Evolutionary conservation across 495 filamentous ascomycete species (phyloP), one percentile per base, ranked within the genome.

Genomic region (Xylaria longipes): DNA sequence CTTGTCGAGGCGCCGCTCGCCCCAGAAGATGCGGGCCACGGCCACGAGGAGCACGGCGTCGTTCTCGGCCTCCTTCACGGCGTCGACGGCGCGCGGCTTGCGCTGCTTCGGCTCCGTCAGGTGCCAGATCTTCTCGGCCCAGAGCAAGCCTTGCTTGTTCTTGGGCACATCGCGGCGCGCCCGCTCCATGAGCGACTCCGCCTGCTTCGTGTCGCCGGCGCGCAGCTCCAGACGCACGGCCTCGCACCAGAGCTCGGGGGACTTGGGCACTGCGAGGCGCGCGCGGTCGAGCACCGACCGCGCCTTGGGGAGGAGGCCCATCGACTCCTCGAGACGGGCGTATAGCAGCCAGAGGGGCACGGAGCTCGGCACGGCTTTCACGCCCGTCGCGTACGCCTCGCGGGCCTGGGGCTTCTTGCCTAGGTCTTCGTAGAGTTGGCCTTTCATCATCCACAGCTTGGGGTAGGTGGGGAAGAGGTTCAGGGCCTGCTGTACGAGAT

Each of bases 391-490:
- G 82, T 96, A 98, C 1, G 97, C 95, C 78, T 99, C 94, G 58
- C 95, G 89, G 5, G 97, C 96, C 78, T 97, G 92, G 0, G 93
- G 90, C 46, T 92, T 82, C 77, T 92, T 92, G 71, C 85, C 87
- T 64, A 92, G 87, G 20, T 88, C 83, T 74, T 97, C 92, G 86
- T 98, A 99, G 71, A 98, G 93, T 74, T 99, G 96, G 5, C 97
- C 96, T 82, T 98, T 99, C 85, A 97, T 93, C 93, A 97, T 97
- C 91, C 94, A 97, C 14, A 99, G 87, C 79, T 98, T 98, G 66
- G 93, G 89, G 2, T 91, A 88, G 60, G 89, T 88, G 14, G 97
- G 95, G 81, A 96, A 98, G n/a, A 93, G 84, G 67, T 94, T 91
- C 0, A 99, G 85, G 35, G 91, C 97, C 76, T 97, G 89, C 74